Evolutionary conservation across 106 monocot species (phyloP), one percentile per base, ranked within the genome.

Genomic region (Allium fistulosum): DNA sequence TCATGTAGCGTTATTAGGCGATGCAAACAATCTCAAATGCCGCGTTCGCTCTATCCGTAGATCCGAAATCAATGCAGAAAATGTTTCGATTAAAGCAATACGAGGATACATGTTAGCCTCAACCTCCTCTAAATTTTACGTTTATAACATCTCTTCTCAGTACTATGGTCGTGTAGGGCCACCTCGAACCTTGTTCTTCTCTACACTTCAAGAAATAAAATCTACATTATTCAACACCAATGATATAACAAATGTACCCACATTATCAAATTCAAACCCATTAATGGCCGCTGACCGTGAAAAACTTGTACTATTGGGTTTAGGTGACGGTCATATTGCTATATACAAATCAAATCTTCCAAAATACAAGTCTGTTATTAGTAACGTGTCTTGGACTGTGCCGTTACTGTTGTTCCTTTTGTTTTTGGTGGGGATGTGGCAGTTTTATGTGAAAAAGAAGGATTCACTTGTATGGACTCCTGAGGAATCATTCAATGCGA

Each of bases 391-490:
- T 7, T 97, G 97, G 97, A 97, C 86, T 65, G 89, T 76, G 14
- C 92, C 92, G 16, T 78, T 71, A 15, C 73, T 97, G 47, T 73
- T 97, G 11, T 92, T 97, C 77, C 74, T 97, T 10, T 10, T 97
- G 57, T 84, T 97, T 61, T 57, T 97, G 52, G 77, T 97, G 61
- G 89, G 84, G 1, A 69, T 84, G 14, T 97, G 92, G 97, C 86
- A 89, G 53, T 86, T 92, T 59, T 89, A 92, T 55, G 89, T 86
- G 70, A 97, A 97, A 82, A 97, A 97, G 84, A 90, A 87, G 73
- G 84, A 85, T 53, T 79, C 87, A 4, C 65, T 90, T 67, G 89
- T 83, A 10, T 92, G 85, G 92, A 74, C 71, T 4, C 84, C 82
- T 0, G 97, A 92, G 66, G 97, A 97, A 67, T 51, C 82, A 13